Evolutionary conservation across 306 rosid species (phyloP), one percentile per base, ranked within the genome.

Genomic region (Sechiopsis laciniata): DNA sequence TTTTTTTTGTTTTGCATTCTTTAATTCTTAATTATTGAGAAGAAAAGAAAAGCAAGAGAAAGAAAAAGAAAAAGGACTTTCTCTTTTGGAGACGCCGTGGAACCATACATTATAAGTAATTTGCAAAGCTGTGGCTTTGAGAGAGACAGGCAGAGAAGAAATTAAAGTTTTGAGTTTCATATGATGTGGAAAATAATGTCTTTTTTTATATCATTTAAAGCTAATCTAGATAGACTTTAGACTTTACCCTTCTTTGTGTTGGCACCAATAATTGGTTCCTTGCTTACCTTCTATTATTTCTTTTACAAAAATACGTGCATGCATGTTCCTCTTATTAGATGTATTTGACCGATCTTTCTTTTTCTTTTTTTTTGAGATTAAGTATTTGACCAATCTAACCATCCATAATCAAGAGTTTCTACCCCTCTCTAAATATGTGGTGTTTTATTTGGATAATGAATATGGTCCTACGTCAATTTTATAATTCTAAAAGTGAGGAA

Each of bases 181-280:
- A 0, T 17, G 60, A 55, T 55, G 60, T 17, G 60, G 26, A 55
- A 55, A 55, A 55, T 8, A 19, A 19, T 19, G 56, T 4, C 20
- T 55, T 55, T 55, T 55, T 48, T 10, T 48, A 4, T 10, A 2
- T 10, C 11, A 4, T 10, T 48, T 48, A 11, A 48, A 48, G 53
- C 53, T 48, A 14, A 48, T 15, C 4, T 17, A 45, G 1, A 45
- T 32, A 10, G 50, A 26, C 29, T 26, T 26, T 26, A 26, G 29
- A 4, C 37, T 32, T 6, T 54, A 7, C 9, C 24, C 59, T 17
- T n/a, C 22, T 0, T 2, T 55, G 2, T 54, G 9, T 55, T 55
- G 69, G 69, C 50, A 32, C 69, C 69, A 62, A 62, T 62, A 15
- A 62, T 62, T 62, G 69, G 48, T 32, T 13, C 69, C 35, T 32